These are phyloP conservation scores for Ilyonectria destructans DNA, from an alignment of 2,329 filamentous ascomycete genomes.

Conservation along the genomic window DNA sequence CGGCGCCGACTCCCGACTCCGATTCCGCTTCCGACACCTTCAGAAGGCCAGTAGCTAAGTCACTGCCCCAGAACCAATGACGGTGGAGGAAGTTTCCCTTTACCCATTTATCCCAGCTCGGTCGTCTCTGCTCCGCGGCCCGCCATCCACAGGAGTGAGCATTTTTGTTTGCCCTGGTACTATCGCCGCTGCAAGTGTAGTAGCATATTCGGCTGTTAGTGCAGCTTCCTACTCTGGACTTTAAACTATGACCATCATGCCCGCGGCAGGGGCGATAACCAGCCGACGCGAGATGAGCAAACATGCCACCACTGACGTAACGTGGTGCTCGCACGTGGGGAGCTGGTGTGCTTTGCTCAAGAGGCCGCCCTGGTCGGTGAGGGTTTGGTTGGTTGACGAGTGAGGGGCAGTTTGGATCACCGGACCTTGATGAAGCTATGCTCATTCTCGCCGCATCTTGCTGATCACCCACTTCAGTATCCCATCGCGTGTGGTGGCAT, in stretches of 20 bases:
- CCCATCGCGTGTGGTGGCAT: background rate
- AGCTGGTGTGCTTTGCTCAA: background rate
- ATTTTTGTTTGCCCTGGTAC: constrained; percentile 9
- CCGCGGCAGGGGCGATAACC: background rate
- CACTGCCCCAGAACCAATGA: constrained; percentile 1
- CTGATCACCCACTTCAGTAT: constrained; percentile 5
- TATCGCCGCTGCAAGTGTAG: constrained; percentile 34
- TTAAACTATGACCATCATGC: background rate
- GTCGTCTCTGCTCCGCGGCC: background rate
- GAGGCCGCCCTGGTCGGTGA: background rate
- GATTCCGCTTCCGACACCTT: background rate
- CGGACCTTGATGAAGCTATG: background rate
- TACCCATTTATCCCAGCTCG: constrained; percentile 12
- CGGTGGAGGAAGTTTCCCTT: background rate
- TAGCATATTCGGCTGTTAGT: constrained; percentile 28
- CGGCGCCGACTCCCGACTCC: constrained; percentile 1
- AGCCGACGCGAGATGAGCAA: constrained; percentile 13
- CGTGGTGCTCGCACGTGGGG: constrained; percentile 20
- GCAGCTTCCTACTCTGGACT: constrained; percentile 10
- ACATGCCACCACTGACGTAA: constrained; percentile 18
- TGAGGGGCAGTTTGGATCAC: constrained; percentile 6
- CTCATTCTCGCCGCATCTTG: background rate
- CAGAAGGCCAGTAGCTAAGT: background rate
- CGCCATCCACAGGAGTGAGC: background rate
- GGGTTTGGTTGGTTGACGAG: constrained; percentile 14